These are phyloP conservation scores for Cordyceps sp. DNA, from an alignment of 2,329 filamentous ascomycete genomes.

Conservation along the genomic window DNA sequence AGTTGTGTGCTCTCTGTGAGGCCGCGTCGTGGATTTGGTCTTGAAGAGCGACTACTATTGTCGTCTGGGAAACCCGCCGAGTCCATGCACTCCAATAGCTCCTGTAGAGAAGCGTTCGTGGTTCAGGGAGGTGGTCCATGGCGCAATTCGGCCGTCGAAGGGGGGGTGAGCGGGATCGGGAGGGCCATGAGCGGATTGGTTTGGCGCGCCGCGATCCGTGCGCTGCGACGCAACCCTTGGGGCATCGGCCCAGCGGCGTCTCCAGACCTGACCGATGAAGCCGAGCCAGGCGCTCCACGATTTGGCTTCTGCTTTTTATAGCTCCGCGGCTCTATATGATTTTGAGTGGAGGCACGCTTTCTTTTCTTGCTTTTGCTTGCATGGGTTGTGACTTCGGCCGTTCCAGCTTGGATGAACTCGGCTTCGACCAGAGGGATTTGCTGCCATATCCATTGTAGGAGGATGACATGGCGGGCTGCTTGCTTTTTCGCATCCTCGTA, in stretches of 20 bases:
- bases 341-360: background rate
- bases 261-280: no score
- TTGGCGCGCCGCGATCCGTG: constrained; percentile 1
- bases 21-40: no score
- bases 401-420: constrained; percentile 3
- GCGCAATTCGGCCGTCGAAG: no score
- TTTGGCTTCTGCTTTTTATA: background rate
- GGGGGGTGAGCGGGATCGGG: no score
- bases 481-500: constrained; percentile 4
- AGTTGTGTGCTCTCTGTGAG: no score
- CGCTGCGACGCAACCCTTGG: constrained; percentile 1
- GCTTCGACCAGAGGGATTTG: constrained; percentile 10
- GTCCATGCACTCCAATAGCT: no score
- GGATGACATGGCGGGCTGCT: constrained; percentile 5
- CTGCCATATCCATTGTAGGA: constrained; percentile 10
- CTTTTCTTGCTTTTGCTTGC: background rate
- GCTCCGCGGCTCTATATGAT: background rate
- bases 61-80: no score
- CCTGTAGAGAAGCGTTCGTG: no score
- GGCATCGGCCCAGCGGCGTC: background rate
- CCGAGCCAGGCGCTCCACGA: background rate
- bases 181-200: no score
- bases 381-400: background rate
- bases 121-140: no score
- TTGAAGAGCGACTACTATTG: no score